Conservation (phyloP, 75 land plant genomes). For the Adiantum capillusveneris region DNA sequence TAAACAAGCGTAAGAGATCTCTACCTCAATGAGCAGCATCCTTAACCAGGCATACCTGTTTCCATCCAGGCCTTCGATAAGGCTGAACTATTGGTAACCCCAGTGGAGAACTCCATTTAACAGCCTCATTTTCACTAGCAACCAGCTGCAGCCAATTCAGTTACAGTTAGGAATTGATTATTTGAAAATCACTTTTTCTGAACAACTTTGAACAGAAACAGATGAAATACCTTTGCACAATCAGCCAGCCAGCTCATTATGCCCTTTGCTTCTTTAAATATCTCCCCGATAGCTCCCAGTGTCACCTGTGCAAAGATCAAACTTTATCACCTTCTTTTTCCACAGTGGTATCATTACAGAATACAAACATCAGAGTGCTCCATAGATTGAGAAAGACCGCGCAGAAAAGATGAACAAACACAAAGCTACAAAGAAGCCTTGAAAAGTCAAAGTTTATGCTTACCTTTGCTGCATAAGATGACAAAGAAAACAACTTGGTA, state of each 20-base stretch:
- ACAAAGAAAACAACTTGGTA: conserved; percentile 36
- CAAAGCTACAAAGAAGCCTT: too few relatives aligned
- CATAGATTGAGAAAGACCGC: too few relatives aligned
- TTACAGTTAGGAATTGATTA: not conserved
- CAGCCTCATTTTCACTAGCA: conserved; percentile 37
- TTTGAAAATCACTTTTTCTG: not conserved
- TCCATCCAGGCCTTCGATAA: conserved; percentile 46
- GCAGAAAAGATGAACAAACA: too few relatives aligned
- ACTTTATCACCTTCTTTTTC: too few relatives aligned
- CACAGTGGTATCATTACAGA: too few relatives aligned
- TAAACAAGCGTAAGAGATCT: too few relatives aligned
- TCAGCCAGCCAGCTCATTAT: conserved; percentile 89
- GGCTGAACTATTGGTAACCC: conserved; percentile 99
- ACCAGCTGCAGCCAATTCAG: not conserved
- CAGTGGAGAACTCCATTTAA: conserved; percentile 77
- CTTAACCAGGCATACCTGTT: conserved; percentile 22
- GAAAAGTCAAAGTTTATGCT: too few relatives aligned
- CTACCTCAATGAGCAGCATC: too few relatives aligned
- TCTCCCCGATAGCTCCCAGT: conserved; percentile 33
- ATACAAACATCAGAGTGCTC: too few relatives aligned
- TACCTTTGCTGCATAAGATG: conserved; percentile 96
- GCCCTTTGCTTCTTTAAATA: conserved; percentile 77
- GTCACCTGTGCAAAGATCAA: conserved; percentile 31
- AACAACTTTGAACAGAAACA: conserved; percentile 1
- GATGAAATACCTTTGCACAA: conserved; percentile 35